phyloP scores from a whole-genome alignment of 345 rosid genomes.

The Hevea brasiliensis region DNA sequence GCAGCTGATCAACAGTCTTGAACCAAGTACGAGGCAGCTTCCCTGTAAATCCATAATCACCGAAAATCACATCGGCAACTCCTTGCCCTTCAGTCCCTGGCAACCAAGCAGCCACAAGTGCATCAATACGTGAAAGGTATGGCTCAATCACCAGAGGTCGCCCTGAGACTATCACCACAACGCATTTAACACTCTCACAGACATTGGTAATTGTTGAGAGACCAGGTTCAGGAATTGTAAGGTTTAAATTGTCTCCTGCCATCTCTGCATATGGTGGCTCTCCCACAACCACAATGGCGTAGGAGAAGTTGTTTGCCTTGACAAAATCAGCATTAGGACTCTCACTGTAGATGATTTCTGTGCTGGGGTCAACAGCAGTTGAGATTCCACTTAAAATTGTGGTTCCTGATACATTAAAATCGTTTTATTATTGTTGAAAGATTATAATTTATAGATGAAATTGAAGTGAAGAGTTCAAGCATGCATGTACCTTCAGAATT shows the following conservation, averaged over 20 bases:
- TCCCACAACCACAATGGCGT: slow-evolving; percentile 31
- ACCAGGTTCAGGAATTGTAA: slow-evolving; percentile 19
- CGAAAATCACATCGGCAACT: slow-evolving; percentile 24
- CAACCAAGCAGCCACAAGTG: slow-evolving; percentile 24
- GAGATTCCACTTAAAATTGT: slow-evolving; percentile 20
- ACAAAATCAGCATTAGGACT: slow-evolving; percentile 12
- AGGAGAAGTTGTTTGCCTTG: slow-evolving; percentile 15
- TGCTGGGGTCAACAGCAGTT: slow-evolving; percentile 14
- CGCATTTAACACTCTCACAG: slow-evolving; percentile 17
- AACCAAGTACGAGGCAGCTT: slow-evolving; percentile 21
- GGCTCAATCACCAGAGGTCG: too few species aligned
- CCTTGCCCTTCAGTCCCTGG: slow-evolving; percentile 29
- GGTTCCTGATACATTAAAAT: slow-evolving; percentile 13
- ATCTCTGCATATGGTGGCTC: slow-evolving; percentile 24
- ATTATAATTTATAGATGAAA: too few species aligned
- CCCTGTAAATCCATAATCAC: slow-evolving; percentile 23
- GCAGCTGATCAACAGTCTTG: slow-evolving; percentile 11
- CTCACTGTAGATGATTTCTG: slow-evolving; percentile 20
- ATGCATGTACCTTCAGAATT: slow-evolving; percentile 47
- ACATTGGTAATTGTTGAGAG: slow-evolving; percentile 10
- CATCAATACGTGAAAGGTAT: background rate
- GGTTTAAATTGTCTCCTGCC: slow-evolving; percentile 14
- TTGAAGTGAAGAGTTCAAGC: too few species aligned
- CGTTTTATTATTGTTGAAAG: too few species aligned
- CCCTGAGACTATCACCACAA: slow-evolving; percentile 18